Evolutionary conservation across 2,329 filamentous ascomycete genomes (phyloP), one percentile per base, ranked within the genome.

Genomic region (Penicillium hesseltinei): DNA sequence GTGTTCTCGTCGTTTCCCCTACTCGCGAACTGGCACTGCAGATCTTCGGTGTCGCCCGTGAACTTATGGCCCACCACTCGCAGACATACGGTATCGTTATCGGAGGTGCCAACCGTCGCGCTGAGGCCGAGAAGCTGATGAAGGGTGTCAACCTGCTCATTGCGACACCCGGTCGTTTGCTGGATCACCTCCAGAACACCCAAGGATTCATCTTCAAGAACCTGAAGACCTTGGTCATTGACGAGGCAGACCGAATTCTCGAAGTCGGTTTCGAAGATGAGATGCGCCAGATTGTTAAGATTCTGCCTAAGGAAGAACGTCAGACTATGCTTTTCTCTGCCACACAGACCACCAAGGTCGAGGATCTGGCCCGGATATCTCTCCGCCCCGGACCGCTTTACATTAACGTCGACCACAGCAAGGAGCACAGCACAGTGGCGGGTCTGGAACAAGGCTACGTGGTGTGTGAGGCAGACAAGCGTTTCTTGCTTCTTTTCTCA

Each of bases 321-420:
- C 93, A 97, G 77, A 97, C 92, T 0, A 94, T 96, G 88, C 84
- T 99, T n/a, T 99, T 99, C 82, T 97, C 92, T 15, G 94, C 94
- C 15, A 99, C 94, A 5, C 94, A 97, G 76, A 99, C 94, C 3
- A 97, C 93, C 55, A 97, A 99, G 78, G 94, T 99, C 65, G 93
- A 97, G 77, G 94, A 99, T 75, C 82, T 99, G 54, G 94, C 94
- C 1, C 84, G 94, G 62, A 96, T 99, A 71, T 99, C 94, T 5
- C 82, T 99, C 47, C 86, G 92, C 36, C 88, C 91, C 0, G 92
- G 93, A 2, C 94, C 94, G 2, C 80, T 99, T 13, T 97, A 97
- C 77, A 94, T 99, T 82, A 97, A 97, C 71, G 94, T 99, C 57
- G 93, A 97, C 71, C 85, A 96, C 74, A 81, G 88, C 69, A 90